Base-by-base conservation (phyloP, 1,284 basidiomycete genomes). In the Earliella scabrosa region DNA sequence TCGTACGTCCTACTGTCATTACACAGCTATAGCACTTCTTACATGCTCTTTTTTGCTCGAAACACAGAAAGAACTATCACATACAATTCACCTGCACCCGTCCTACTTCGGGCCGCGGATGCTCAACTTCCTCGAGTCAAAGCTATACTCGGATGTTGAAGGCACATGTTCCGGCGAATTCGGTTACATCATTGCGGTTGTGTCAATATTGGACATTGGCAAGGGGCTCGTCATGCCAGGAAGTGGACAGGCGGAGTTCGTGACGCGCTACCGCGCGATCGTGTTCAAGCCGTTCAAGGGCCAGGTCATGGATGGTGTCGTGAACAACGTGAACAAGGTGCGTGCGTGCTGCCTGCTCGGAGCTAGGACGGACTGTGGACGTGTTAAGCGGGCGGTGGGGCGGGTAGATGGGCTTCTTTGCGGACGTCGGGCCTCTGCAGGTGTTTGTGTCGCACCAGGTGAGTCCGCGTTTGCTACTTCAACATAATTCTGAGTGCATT, bases 211-310 rank as follows among this genome's bases (percentile, higher is more conserved):
- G 49, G 92, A 96, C 67, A 93, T 94, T 52, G 93, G 93, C 26
- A 90, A 91, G 73, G 95, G 94, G 18, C 92, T 94, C 81, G 92
- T 98, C 16, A 79, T 97, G 50, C 88, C 92, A 41, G 95, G 95
- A 7, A 95, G 90, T 31, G 96, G 96, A 1, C 92, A 97, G 72
- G 96, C 96, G 3, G 93, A 97, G 75, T 98, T 98, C 73, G 83
- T 93, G 61, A 93, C 92, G 29, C 81, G 88, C 45, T 97, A 96
- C 74, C 87, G 92, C 21, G 95, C 95, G 10, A 93, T 98, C 63
- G 95, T 98, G 32, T 96, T 96, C 82, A 95, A 96, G 74, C 96
- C 95, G 31, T 99, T 98, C 83, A 98, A 98, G 75, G 96, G 96
- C 21, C 97, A 99, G 74, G 97, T 98, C 5, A 93, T 99, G 34